Conservation (phyloP, 345 rosid species). For the Arabidopsis suecica region DNA sequence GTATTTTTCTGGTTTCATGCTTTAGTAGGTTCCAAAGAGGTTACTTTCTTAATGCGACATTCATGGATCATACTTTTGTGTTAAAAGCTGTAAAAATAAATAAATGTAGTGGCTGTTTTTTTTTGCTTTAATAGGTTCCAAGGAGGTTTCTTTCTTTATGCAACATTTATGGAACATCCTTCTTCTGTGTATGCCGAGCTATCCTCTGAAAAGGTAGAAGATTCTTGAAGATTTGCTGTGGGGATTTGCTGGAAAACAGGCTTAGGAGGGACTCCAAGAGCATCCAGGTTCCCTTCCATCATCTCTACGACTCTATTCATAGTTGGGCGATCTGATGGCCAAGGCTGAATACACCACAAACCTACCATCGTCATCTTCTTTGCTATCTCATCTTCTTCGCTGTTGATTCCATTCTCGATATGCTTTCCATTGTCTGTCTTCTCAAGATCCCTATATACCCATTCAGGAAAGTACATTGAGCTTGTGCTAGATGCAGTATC, state of each 20-base stretch:
- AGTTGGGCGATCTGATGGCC: slow-evolving; percentile 35
- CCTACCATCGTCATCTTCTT: slow-evolving; percentile 37
- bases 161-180: neutral
- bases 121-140: neutral
- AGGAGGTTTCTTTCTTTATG: neutral
- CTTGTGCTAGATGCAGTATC: neutral
- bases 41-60: slow-evolving; percentile 1
- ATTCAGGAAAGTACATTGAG: slow-evolving; percentile 46
- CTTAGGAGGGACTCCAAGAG: slow-evolving; percentile 11
- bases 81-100: too few relatives aligned
- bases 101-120: too few relatives aligned
- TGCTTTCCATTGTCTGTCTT: neutral
- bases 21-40: neutral
- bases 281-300: slow-evolving; percentile 35
- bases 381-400: slow-evolving; percentile 12
- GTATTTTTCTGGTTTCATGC: slow-evolving; percentile 1
- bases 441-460: slow-evolving; percentile 40
- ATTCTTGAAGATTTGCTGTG: neutral
- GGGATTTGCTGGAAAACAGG: neutral
- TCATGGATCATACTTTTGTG: neutral
- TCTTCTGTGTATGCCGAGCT: neutral
- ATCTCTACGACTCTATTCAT: slow-evolving; percentile 34
- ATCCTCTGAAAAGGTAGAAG: neutral
- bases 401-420: neutral
- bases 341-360: slow-evolving; percentile 44